Evolutionary conservation across 305 asterid genomes (phyloP), one percentile per base, ranked within the genome.

Genomic region (Solanum hybrid): DNA sequence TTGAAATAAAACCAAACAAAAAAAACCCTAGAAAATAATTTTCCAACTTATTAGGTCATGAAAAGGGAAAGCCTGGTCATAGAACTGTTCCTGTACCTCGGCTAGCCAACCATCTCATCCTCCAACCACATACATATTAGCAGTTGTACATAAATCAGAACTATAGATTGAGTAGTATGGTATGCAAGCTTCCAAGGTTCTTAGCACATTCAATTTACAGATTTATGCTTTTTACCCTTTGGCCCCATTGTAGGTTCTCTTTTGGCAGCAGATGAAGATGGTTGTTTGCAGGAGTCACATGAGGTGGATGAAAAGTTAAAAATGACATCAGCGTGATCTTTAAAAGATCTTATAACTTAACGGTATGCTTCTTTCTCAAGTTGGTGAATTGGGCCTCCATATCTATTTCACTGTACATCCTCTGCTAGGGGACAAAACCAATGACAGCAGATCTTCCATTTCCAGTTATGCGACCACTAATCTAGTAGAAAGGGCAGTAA

Each of bases 321-420:
- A 98, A 94, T 92, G 85, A 98, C 95, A 95, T 96, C 99, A 51
- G 93, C 95, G 93, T 97, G 99, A 84, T 98, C 98, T 95, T 95
- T 97, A 93, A 97, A 96, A 73, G 99, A 98, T 93, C 98, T 93
- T 90, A 97, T 92, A 93, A 96, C 93, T 15, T 98, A 95, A 94
- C 94, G 91, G 92, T 97, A 96, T 79, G 98, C 99, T 90, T 97
- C 98, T 93, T 95, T 96, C 95, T 96, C 98, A 87, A 97, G 93
- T 91, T 96, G 96, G 93, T 95, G 99, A 91, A 97, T 95, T 91
- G 93, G 33, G 94, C 91, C 93, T 95, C 96, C 96, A 95, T 95
- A 90, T 97, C 96, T 65, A 92, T 90, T 39, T 94, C 95, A 34
- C 94, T 95, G 86, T 93, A 91, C 92, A 91, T 86, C 32, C 32